Evolutionary conservation across 2,329 filamentous ascomycete species (phyloP), one percentile per base, ranked within the genome.

Genomic region (Pseudomassariella vexata): DNA sequence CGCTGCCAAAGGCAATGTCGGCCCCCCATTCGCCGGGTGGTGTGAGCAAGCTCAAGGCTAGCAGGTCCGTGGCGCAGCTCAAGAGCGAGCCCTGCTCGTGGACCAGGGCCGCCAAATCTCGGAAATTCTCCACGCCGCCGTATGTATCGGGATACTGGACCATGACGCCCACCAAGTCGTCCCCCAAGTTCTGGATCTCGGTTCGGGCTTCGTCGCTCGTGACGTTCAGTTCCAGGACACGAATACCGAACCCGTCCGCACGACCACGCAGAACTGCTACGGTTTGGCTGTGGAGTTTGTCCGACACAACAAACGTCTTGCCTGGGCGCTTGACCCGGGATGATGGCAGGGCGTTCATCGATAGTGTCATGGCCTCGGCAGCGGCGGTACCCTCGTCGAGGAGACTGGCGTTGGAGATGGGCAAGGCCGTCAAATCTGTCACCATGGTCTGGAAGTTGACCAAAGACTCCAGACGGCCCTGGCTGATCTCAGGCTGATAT

Each of bases 401-500:
- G 29, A 95, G 70, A 26, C 87, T 94, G 24, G 90, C 87, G 66
- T 96, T 95, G 39, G 90, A 78, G 42, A 95, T 87, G 15, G 85
- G 77, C 19, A 96, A 72, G 2, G 77, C 87, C 0, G 90, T 95
- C 43, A 96, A 67, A 54, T 95, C 90, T 3, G 81, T 79, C 7
- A 94, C 82, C 66, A 96, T 71, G 12, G 90, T 96, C 68, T 96
- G 90, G 66, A 88, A 96, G 68, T 96, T 96, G 41, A 96, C 68
- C 33, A 96, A 67, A 5, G 87, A 94, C 68, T 95, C 87, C 40
- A 96, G 63, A 34, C 90, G 80, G 21, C 90, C 90, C 63, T 96
- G 90, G 57, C 88, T 95, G 66, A 96, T 95, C 64, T 96, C 90
- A 3, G 90, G 84, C 65, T 96, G 90, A 62, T 95, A 96, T 11